Evolutionary conservation across 2,329 filamentous ascomycete genomes (phyloP).

Genomic region (Alternaria burnsii): DNA sequence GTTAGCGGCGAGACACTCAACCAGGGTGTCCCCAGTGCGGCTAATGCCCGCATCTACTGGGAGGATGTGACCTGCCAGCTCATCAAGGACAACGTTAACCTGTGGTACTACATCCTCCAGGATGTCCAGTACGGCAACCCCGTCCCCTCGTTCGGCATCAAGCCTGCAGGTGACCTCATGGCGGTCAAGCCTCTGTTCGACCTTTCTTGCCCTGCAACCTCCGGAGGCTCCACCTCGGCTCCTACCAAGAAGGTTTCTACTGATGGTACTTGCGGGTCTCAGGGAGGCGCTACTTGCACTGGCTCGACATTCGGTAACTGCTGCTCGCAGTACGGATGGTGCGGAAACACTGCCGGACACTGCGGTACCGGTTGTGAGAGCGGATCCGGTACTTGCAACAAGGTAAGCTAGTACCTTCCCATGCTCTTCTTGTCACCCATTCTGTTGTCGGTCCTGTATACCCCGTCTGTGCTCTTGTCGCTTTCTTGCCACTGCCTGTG

Average conservation of each 20-base stretch:
- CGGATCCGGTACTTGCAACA: not conserved
- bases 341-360: constrained; percentile 18
- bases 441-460: constrained; percentile 31
- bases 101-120: constrained; percentile 79
- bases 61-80: constrained; percentile 76
- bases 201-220: constrained; percentile 43
- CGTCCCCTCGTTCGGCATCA: constrained; percentile 75
- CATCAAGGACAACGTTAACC: constrained; percentile 64
- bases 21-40: constrained; percentile 66
- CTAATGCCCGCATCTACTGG: constrained; percentile 84
- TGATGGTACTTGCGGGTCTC: constrained; percentile 18
- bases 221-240: not conserved
- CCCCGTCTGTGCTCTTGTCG: constrained; percentile 19
- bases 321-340: constrained; percentile 23
- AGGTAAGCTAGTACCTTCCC: constrained; percentile 37
- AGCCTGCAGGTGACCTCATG: constrained; percentile 57
- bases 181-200: constrained; percentile 45
- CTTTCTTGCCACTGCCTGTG: constrained; percentile 20
- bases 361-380: constrained; percentile 18
- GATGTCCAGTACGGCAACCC: constrained; percentile 68
- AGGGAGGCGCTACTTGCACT: constrained; percentile 16
- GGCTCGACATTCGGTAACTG: constrained; percentile 23
- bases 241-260: constrained; percentile 10
- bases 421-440: constrained; percentile 20
- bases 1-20: constrained; percentile 72